Base-by-base conservation (phyloP, 371 early-diverging fungal species). In the Capniomyces stellatus region DNA sequence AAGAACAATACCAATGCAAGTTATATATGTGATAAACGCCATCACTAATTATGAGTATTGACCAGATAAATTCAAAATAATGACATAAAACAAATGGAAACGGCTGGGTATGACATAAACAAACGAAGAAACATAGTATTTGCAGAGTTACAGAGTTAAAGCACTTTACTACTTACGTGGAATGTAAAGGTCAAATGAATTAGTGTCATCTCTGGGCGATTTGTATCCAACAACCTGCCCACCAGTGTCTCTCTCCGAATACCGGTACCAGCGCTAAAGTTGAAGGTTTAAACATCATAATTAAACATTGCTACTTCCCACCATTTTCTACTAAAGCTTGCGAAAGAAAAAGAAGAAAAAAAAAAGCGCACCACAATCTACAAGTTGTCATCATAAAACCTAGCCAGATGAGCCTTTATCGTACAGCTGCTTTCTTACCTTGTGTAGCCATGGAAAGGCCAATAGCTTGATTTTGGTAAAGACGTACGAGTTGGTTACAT, bases 131-230 rank as follows among this genome's bases (percentile, higher is more conserved):
- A n/a, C n/a, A n/a, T n/a, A n/a, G n/a, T n/a, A n/a, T n/a, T n/a
- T n/a, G n/a, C n/a, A n/a, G n/a, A n/a, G n/a, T n/a, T n/a, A n/a
- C n/a, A n/a, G n/a, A n/a, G n/a, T n/a, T n/a, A n/a, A n/a, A n/a
- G n/a, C n/a, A n/a, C 12, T 40, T 40, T 40, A 13, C n/a, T 13
- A n/a, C 40, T 40, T 40, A 40, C 40, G 28, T 66, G 98, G 99
- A 43, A 99, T 93, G 70, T 99, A 99, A 57, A 99, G 71, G 67
- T 99, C 99, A 4, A 98, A 96, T 0, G 95, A 84, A 61, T 92
- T 91, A 39, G 89, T 66, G 63, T 96, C 92, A 54, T 89, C 87
- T 50, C 92, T 72, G 10, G 93, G 90, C 41, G 89, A 76, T 58
- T 78, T 74, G 61, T 76, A 92, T 15, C 89, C 92, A 43, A 84